These are phyloP conservation scores for Alternaria brassicae DNA, from an alignment of 2,329 filamentous ascomycete genomes.

Conservation along the genomic window DNA sequence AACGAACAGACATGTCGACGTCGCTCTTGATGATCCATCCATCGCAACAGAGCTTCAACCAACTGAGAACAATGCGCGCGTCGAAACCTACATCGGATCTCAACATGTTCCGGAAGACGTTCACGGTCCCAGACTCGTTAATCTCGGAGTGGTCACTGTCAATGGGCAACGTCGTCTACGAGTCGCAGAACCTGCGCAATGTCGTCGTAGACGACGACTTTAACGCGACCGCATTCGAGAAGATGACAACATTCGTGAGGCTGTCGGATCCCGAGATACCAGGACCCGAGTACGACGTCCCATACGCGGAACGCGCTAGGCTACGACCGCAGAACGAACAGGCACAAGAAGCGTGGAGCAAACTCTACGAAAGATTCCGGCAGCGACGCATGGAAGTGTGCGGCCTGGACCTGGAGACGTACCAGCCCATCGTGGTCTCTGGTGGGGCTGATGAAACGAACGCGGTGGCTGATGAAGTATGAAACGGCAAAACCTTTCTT, in stretches of 20 bases:
- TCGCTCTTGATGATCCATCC: constrained; percentile 51
- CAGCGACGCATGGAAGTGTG: constrained; percentile 61
- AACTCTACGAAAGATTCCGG: constrained; percentile 58
- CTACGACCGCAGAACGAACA: constrained; percentile 56
- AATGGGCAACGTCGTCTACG: constrained; percentile 50
- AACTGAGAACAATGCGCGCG: constrained; percentile 39
- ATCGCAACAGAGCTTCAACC: constrained; percentile 41
- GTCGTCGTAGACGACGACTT: constrained; percentile 46
- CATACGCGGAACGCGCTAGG: constrained; percentile 50
- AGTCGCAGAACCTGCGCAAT: constrained; percentile 42
- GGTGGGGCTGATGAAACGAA: constrained; percentile 14
- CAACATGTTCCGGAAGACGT: constrained; percentile 44
- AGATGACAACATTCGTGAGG: constrained; percentile 55
- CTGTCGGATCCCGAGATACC: constrained; percentile 58
- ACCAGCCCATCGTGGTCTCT: constrained; percentile 35
- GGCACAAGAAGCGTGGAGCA: constrained; percentile 58
- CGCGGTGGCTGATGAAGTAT: constrained; percentile 13
- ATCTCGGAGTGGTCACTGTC: constrained; percentile 50
- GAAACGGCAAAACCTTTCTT: constrained; percentile 13
- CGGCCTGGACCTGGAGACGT: constrained; percentile 59
- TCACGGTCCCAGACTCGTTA: constrained; percentile 41
- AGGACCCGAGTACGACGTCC: constrained; percentile 60
- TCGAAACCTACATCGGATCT: constrained; percentile 39
- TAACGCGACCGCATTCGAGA: constrained; percentile 55
- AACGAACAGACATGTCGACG: constrained; percentile 42